Conservation (phyloP, 2,329 filamentous ascomycete genomes). For the Fusarium citri region DNA sequence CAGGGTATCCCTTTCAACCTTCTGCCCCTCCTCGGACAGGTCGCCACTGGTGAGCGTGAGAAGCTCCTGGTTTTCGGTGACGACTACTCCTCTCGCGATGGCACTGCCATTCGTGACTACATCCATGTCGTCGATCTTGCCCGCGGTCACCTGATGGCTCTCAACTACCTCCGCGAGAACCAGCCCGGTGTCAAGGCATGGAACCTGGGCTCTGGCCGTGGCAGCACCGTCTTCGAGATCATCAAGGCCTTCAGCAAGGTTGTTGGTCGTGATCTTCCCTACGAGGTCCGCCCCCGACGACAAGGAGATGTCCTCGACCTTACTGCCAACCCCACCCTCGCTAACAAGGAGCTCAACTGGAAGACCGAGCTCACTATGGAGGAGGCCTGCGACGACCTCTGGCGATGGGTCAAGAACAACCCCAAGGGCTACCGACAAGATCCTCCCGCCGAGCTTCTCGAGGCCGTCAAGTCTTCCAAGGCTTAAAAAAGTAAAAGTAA, state of each 20-base stretch:
- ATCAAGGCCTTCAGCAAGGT: slow-evolving; percentile 92
- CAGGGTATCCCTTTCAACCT: slow-evolving; percentile 96
- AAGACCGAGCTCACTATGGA: slow-evolving; percentile 91
- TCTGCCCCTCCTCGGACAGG: slow-evolving; percentile 91
- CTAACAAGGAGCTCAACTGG: slow-evolving; percentile 91
- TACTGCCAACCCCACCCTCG: slow-evolving; percentile 88
- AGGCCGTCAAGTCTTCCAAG: slow-evolving; percentile 63
- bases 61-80: slow-evolving; percentile 96
- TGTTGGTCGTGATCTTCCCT: slow-evolving; percentile 86
- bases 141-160: slow-evolving; percentile 84
- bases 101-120: slow-evolving; percentile 96
- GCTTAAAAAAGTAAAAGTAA: slow-evolving; percentile 36
- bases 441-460: slow-evolving; percentile 84
- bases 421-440: slow-evolving; percentile 93
- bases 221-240: slow-evolving; percentile 97
- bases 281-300: slow-evolving; percentile 85
- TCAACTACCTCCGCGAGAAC: slow-evolving; percentile 87
- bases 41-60: slow-evolving; percentile 93
- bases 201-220: slow-evolving; percentile 95
- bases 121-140: slow-evolving; percentile 95
- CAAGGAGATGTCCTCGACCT: slow-evolving; percentile 93
- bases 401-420: slow-evolving; percentile 98
- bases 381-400: slow-evolving; percentile 92
- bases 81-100: slow-evolving; percentile 90
- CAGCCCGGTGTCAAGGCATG: slow-evolving; percentile 92